These are phyloP conservation scores for Wickerhamiella domercqiae DNA, from an alignment of 805 yeast species.

Conservation along the genomic window DNA sequence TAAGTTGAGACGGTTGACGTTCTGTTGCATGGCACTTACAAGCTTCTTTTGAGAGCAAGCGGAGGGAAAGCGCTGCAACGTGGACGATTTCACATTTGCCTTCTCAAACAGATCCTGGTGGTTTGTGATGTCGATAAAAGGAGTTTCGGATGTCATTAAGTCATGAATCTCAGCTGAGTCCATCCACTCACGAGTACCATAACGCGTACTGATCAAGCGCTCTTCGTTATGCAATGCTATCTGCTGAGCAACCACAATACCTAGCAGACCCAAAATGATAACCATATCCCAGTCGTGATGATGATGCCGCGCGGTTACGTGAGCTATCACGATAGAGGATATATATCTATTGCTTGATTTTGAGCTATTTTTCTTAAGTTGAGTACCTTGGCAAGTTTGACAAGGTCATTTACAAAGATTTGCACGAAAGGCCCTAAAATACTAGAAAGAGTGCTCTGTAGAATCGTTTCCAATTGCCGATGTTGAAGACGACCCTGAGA, in stretches of 20 bases:
- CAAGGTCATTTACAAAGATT: not conserved
- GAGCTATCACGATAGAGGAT: no score
- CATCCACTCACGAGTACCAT: not conserved
- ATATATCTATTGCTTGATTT: not conserved
- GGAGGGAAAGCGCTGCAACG: not conserved
- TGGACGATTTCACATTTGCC: not conserved
- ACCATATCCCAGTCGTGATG: no score
- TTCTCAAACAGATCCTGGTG: conserved; percentile 1
- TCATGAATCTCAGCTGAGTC: not conserved
- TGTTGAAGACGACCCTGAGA: conserved; percentile 32
- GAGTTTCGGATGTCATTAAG: not conserved
- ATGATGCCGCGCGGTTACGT: no score
- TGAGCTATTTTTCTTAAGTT: not conserved
- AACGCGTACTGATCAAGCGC: not conserved
- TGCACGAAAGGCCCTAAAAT: not conserved
- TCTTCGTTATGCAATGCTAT: no score
- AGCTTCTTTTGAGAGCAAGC: not conserved
- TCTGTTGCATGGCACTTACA: not conserved
- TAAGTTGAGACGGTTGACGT: not conserved
- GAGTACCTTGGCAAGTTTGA: not conserved
- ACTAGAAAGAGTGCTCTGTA: conserved; percentile 25
- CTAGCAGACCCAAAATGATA: no score
- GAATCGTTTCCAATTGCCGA: conserved; percentile 30
- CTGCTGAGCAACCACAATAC: no score
- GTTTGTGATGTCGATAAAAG: conserved; percentile 1